Percentiles rank a stretch among this genome's conserved stretches.
Conservation (phyloP, 2,329 filamentous ascomycete genomes). For the Fusarium neocosmosporiellum region DNA sequence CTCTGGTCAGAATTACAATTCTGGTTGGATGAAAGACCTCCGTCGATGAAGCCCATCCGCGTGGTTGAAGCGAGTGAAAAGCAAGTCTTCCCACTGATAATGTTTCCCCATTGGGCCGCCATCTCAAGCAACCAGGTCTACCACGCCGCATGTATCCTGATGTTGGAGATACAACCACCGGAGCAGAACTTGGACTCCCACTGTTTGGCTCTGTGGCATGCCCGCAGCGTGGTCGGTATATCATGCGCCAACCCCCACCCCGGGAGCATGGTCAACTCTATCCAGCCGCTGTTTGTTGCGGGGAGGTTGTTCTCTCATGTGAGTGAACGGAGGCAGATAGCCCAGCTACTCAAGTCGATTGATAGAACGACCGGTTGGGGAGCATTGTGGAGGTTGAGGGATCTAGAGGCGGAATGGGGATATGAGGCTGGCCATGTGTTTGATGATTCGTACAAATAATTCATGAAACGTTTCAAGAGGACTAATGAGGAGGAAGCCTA, state of each 20-base stretch:
- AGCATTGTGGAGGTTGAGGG: constrained; percentile 59
- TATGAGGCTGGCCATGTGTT: constrained; percentile 40
- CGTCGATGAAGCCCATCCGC: constrained; percentile 49
- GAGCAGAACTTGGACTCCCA: constrained; percentile 38
- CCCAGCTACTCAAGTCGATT: constrained; percentile 55
- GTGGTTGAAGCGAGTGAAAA: constrained; percentile 39
- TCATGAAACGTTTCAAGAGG: neutral
- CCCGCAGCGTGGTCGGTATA: constrained; percentile 62
- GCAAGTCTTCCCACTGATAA: constrained; percentile 58
- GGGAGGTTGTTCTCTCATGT: constrained; percentile 60
- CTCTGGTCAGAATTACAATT: constrained; percentile 60
- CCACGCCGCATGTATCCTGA: constrained; percentile 61
- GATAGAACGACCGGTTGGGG: constrained; percentile 62
- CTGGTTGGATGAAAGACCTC: constrained; percentile 57
- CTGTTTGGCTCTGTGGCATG: constrained; percentile 54
- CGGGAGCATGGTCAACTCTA: constrained; percentile 63
- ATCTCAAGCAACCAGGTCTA: constrained; percentile 65
- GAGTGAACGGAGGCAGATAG: constrained; percentile 48
- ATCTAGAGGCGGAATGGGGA: constrained; percentile 55
- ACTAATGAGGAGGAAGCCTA: neutral
- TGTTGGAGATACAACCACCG: constrained; percentile 56
- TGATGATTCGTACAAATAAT: neutral
- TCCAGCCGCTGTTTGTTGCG: constrained; percentile 64
- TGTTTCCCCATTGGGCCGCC: constrained; percentile 61
- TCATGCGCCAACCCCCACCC: constrained; percentile 62